Conservation (phyloP, 768 basidiomycete genomes). For the Lenzites betulinus region DNA sequence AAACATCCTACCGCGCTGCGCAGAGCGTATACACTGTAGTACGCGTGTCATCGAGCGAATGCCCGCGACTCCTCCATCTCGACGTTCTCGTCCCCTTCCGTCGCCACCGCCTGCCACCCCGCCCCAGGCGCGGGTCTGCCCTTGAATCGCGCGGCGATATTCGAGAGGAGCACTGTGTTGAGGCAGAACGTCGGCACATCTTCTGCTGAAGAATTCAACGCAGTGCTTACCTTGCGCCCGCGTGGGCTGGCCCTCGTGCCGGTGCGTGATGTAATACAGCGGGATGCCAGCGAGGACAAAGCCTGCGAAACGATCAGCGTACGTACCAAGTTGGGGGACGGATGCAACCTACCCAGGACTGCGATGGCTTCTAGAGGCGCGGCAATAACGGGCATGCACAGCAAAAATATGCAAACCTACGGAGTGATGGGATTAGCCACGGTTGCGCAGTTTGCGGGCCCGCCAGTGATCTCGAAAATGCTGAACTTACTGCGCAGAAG, state of each 20-base stretch:
- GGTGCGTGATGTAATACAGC: constrained; percentile 78
- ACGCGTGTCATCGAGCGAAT: constrained; percentile 10
- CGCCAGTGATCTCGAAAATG: neutral
- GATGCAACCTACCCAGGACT: constrained; percentile 66
- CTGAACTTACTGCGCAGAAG: constrained; percentile 75
- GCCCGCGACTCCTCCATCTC: constrained; percentile 56
- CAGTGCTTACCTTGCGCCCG: neutral
- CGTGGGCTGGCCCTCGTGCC: constrained; percentile 41
- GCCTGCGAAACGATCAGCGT: constrained; percentile 40
- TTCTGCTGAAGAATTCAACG: neutral
- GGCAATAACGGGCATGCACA: constrained; percentile 94
- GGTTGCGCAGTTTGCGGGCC: neutral
- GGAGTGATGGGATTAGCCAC: neutral
- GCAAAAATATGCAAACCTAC: constrained; percentile 84
- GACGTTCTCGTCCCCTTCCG: constrained; percentile 63
- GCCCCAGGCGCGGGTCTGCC: constrained; percentile 55
- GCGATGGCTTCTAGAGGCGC: constrained; percentile 87
- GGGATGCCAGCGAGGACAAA: constrained; percentile 82
- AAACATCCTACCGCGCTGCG: neutral
- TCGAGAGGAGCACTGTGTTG: constrained; percentile 43
- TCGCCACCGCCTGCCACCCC: constrained; percentile 81
- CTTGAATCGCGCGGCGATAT: constrained; percentile 47
- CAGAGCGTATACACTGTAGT: too few relatives aligned
- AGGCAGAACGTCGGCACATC: constrained; percentile 10
- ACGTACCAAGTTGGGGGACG: neutral